A percentile compares a stretch with the other conserved stretches of the same genome.
phyloP scores from a whole-genome alignment of 1,284 basidiomycete genomes.

The Heliocybe sulcata region DNA sequence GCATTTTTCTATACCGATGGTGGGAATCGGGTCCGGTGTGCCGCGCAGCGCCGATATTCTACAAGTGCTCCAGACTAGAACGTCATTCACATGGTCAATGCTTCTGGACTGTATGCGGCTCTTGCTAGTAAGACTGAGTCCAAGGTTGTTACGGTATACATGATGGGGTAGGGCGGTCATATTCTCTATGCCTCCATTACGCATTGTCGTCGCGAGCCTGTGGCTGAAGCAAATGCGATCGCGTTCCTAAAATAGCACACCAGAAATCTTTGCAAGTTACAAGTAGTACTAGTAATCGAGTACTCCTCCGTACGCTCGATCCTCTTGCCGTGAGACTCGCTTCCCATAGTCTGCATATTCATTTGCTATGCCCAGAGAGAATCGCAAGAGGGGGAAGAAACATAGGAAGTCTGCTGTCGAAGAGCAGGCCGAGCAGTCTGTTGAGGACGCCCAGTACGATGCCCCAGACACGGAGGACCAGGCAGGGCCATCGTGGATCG shows the following conservation, averaged over 20 bases:
- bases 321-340: not conserved
- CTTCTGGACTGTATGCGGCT: too few species aligned
- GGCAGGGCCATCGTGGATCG: constrained; percentile 61
- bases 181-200: too few species aligned
- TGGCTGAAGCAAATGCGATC: not conserved
- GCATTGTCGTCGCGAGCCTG: too few species aligned
- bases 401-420: constrained; percentile 46
- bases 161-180: too few species aligned
- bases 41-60: too few species aligned
- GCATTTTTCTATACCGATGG: too few species aligned
- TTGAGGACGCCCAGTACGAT: constrained; percentile 10
- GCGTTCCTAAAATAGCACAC: not conserved
- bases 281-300: not conserved
- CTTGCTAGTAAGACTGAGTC: too few species aligned
- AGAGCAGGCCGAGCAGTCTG: constrained; percentile 11
- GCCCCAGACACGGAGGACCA: constrained; percentile 11
- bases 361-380: constrained; percentile 33
- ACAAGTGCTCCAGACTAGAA: too few species aligned
- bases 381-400: constrained; percentile 72
- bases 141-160: too few species aligned
- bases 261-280: not conserved
- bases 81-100: too few species aligned
- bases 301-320: not conserved
- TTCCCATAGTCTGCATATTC: not conserved
- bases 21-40: too few species aligned